Base-by-base conservation (phyloP, 139 green algal genomes). In the Bryopsis sp. region DNA sequence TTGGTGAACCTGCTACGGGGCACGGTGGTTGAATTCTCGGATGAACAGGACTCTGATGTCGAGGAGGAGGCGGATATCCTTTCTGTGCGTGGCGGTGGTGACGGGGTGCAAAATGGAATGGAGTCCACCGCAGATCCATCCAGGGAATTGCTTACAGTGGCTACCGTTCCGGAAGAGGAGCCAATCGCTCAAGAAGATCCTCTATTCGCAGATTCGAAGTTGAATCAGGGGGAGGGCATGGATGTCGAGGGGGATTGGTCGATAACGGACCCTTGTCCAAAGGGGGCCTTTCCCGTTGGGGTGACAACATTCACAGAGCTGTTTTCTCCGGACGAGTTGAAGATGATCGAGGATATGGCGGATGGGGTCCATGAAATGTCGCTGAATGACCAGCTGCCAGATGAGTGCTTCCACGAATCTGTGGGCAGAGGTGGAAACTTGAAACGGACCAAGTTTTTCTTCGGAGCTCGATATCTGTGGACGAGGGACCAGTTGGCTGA, bases 391-490 rank as follows among this genome's bases (percentile, higher is more conserved):
- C 33, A 60, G 59, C 75, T 87, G 57, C 85, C 84, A 2, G 29
- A 76, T 29, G 47, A 72, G 2, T 86, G 84, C 71, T 81, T 73
- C 58, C 81, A 90, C 60, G 32, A 39, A n/a, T 82, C 74, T 22
- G 6, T 54, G 8, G 70, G 64, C 15, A 70, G 37, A 0, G 72
- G 58, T n/a, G 78, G 78, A 19, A 34, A 2, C 1, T 60, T 82
- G 1, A 90, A 85, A 74, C 68, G 85, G 6, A 90, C 85, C 58
- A 91, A 91, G 76, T 79, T 81, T 59, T 91, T 91, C 61, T 91
- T 91, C 46, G 85, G 85, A 0, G 82, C 82, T 3, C 70, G 81
- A 31, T 88, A 91, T 64, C 43, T 88, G 36, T 91, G 85, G 85
- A 91, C 81, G 31, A 72, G 70, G 24, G 84, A 89, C 48, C 85